Evolutionary conservation across 2,329 filamentous ascomycete genomes (phyloP), one percentile per base, ranked within the genome.

Genomic region (Triangularia setosa): DNA sequence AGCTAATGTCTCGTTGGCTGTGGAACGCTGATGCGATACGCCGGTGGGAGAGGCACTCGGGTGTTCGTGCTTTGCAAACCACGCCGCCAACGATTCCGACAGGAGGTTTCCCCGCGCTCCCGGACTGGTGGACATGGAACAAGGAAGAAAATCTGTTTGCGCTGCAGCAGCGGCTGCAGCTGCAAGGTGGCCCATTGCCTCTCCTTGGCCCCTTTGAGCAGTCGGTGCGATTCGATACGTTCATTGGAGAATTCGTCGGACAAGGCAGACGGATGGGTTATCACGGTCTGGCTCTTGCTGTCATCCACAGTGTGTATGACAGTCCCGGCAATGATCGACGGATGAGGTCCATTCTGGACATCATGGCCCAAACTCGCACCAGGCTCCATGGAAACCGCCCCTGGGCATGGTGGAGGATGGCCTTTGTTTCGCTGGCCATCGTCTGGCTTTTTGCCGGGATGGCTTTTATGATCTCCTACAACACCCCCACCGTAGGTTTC

Each of bases 401-500:
- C n/a, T 18, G 27, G 12, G 54, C 62, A 1, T 64, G 62, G 65
- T 64, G 61, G 57, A 35, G 61, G n/a, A 23, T 59, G 23, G 57
- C 65, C 14, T n/a, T 65, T 8, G 16, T 44, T n/a, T 58, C 65
- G 9, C 33, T 61, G 25, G 16, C 59, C 5, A 59, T 65, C 2
- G 64, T 67, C 4, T 60, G 56, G 60, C 40, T 64, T 53, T 63
- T 65, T 33, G 62, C 65, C 40, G 60, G 53, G 25, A 67, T 67
- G 65, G 65, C 60, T 12, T 44, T 65, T n/a, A 61, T 64, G 56
- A 55, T 67, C 8, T 64, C 65, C 3, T 61, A 58, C 48, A 62
- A 55, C 66, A 81, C 79, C 0, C 80, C 80, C 0, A 81, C 79
- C 0, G 78, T 81, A 0, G 79, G 80, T 0, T 70, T 81, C 0